A percentile compares a stretch with the other conserved stretches of the same genome.
Conservation (phyloP, 495 filamentous ascomycete species). For the Clohesyomyces aquaticus region DNA sequence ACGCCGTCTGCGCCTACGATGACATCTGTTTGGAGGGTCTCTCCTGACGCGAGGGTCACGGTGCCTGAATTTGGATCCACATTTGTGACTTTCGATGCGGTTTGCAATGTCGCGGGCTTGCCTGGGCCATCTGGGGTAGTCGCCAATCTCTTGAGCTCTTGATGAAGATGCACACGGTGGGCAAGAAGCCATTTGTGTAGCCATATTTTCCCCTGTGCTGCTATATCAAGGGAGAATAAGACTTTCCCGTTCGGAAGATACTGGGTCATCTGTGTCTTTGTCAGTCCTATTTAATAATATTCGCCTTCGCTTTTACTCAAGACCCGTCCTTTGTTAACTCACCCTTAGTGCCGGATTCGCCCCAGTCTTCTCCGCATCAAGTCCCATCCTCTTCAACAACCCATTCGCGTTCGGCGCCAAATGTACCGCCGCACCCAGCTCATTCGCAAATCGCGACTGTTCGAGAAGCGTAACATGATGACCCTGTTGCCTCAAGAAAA, state of each 20-base stretch:
- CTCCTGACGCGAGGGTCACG: conserved; percentile 36
- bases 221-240: conserved; percentile 22
- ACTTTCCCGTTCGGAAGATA: conserved; percentile 33
- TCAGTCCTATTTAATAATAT: too few species aligned
- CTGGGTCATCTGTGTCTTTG: conserved; percentile 40
- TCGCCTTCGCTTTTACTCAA: too few species aligned
- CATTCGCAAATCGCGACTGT: conserved; percentile 27
- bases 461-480: conserved; percentile 30
- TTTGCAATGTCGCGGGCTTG: conserved; percentile 30
- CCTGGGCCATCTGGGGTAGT: conserved; percentile 33
- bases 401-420: conserved; percentile 35
- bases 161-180: conserved; percentile 43
- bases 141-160: conserved; percentile 38
- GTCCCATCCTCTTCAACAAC: conserved; percentile 22
- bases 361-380: conserved; percentile 21
- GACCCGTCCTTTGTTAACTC: too few species aligned
- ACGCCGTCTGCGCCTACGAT: conserved; percentile 47
- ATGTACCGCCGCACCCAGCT: conserved; percentile 35
- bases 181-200: conserved; percentile 42
- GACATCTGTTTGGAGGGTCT: conserved; percentile 37
- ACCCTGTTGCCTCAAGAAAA: conserved; percentile 24
- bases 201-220: conserved; percentile 35
- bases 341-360: conserved; percentile 17
- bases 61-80: conserved; percentile 14
- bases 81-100: conserved; percentile 20